These are phyloP conservation scores for Thermomucor indicae-seudaticae DNA, from an alignment of 371 early-diverging fungal genomes.

Conservation along the genomic window DNA sequence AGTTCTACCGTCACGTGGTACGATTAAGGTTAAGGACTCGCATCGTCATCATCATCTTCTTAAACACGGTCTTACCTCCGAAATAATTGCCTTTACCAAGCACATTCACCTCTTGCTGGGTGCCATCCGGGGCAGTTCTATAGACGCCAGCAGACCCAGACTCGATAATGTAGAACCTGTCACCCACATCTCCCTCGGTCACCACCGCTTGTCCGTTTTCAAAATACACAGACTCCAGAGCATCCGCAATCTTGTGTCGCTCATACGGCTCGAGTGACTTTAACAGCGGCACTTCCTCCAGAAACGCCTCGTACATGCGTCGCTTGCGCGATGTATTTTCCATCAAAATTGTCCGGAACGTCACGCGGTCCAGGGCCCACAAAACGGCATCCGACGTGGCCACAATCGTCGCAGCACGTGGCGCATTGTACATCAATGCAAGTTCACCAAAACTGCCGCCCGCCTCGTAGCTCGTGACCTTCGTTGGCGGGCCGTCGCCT, in stretches of 20 bases:
- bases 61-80: constrained; percentile 92
- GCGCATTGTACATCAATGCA: constrained; percentile 89
- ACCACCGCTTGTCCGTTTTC: constrained; percentile 69
- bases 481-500: constrained; percentile 10
- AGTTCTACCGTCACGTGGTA: constrained; percentile 54
- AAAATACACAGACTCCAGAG: constrained; percentile 65
- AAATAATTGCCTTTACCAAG: constrained; percentile 80
- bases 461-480: constrained; percentile 61
- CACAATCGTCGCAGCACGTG: constrained; percentile 86
- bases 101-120: constrained; percentile 69
- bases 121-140: constrained; percentile 49
- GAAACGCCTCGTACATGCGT: constrained; percentile 73
- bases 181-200: constrained; percentile 65
- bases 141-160: constrained; percentile 70
- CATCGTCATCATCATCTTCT: not conserved
- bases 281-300: constrained; percentile 69
- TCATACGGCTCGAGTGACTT: constrained; percentile 65
- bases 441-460: constrained; percentile 85
- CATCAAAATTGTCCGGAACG: constrained; percentile 76
- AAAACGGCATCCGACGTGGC: constrained; percentile 67
- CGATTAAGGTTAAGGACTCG: not conserved
- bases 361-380: constrained; percentile 82
- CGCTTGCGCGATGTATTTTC: constrained; percentile 72
- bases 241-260: constrained; percentile 79
- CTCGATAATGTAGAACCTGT: constrained; percentile 77